Evolutionary conservation across 2,329 filamentous ascomycete genomes (phyloP).

Genomic region (Aureobasidium mangrovei): DNA sequence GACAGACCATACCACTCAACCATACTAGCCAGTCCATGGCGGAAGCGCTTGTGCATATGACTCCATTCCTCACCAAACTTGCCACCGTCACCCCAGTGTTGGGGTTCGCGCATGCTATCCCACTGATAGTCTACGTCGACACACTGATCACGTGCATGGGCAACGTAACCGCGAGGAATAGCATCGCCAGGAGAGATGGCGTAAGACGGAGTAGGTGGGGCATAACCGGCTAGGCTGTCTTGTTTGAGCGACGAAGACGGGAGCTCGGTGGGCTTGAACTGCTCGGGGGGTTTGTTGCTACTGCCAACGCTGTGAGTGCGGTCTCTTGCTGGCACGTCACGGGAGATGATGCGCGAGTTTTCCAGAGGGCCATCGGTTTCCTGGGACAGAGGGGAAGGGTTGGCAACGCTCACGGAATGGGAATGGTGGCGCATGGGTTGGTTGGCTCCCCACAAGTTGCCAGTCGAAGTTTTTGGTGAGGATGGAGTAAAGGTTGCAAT

Average conservation of each 20-base stretch:
- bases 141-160: constrained; percentile 82
- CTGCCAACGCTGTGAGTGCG: constrained; percentile 36
- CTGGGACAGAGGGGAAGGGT: background rate
- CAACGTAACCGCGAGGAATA: constrained; percentile 80
- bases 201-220: constrained; percentile 70
- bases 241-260: constrained; percentile 18
- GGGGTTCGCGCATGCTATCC: constrained; percentile 76
- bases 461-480: constrained; percentile 26
- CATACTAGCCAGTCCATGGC: constrained; percentile 67
- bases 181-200: constrained; percentile 70
- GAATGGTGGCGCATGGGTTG: constrained; percentile 10
- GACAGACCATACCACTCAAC: constrained; percentile 67
- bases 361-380: constrained; percentile 19
- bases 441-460: constrained; percentile 40
- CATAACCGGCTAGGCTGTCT: constrained; percentile 45
- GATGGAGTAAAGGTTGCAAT: constrained; percentile 39
- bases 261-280: background rate
- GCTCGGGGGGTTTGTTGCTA: constrained; percentile 7
- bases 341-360: constrained; percentile 30
- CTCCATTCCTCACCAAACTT: constrained; percentile 91
- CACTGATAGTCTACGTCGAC: constrained; percentile 86
- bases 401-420: constrained; percentile 14
- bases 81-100: constrained; percentile 81
- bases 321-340: constrained; percentile 27
- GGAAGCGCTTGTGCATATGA: constrained; percentile 84